A percentile compares a stretch with the other conserved stretches of the same genome.
phyloP scores from a whole-genome alignment of 2,329 filamentous ascomycete species.

The Monosporascus cannonballus region DNA sequence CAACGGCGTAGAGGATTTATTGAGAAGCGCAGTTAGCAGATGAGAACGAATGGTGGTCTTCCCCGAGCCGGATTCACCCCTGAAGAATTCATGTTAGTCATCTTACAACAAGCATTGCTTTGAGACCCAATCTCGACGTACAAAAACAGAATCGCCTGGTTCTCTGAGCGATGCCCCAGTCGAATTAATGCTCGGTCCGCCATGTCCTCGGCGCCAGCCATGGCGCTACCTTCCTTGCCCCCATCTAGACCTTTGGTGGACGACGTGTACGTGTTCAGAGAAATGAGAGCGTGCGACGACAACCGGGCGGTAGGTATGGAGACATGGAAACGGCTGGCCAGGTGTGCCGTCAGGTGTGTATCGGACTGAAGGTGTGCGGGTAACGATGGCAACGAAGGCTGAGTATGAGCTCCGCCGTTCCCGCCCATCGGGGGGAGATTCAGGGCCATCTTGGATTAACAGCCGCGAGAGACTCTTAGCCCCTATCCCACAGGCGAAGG shows the following conservation, averaged over 20 bases:
- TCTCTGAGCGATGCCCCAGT: constrained; percentile 82
- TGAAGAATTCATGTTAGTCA: constrained; percentile 31
- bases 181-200: constrained; percentile 80
- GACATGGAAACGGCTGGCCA: constrained; percentile 87
- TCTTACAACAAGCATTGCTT: neutral
- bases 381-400: constrained; percentile 81
- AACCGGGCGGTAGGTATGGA: constrained; percentile 80
- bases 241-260: constrained; percentile 87
- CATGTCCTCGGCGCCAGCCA: constrained; percentile 87
- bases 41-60: constrained; percentile 94
- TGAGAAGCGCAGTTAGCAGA: constrained; percentile 75
- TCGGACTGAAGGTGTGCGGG: constrained; percentile 77
- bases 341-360: constrained; percentile 72
- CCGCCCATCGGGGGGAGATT: constrained; percentile 46
- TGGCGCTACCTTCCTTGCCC: constrained; percentile 82
- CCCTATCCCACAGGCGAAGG: constrained; percentile 13
- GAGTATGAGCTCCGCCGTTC: constrained; percentile 62
- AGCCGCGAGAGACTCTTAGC: constrained; percentile 17
- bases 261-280: constrained; percentile 90
- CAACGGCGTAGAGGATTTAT: constrained; percentile 85
- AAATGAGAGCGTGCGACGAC: constrained; percentile 86
- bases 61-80: constrained; percentile 90
- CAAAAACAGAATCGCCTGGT: constrained; percentile 90
- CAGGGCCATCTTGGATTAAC: constrained; percentile 50
- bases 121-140: constrained; percentile 47